Percentiles rank a stretch among this genome's conserved stretches.
Evolutionary conservation across 2,329 filamentous ascomycete species (phyloP).

Genomic region (Pezicula radicicola): DNA sequence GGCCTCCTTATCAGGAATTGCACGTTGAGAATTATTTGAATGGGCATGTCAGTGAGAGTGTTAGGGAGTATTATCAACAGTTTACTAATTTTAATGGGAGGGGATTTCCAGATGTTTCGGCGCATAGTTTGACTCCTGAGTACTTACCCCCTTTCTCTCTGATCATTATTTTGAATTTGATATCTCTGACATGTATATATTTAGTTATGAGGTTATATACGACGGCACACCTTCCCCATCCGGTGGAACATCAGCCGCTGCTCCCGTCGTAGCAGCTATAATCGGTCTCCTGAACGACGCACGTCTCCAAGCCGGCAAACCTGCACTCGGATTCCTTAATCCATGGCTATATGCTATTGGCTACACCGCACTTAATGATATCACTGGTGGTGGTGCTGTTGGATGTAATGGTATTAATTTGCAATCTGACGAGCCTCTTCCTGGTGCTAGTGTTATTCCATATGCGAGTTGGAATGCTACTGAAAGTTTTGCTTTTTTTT

Average conservation of each 20-base stretch:
- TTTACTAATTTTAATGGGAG: slow-evolving; percentile 42
- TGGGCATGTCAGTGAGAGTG: slow-evolving; percentile 16
- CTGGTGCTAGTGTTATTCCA: slow-evolving; percentile 12
- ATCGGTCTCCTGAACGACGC: slow-evolving; percentile 61
- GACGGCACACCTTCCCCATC: slow-evolving; percentile 24
- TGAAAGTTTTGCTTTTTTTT: neutral
- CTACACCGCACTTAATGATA: slow-evolving; percentile 33
- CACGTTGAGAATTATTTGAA: slow-evolving; percentile 39
- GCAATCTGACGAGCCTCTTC: slow-evolving; percentile 4
- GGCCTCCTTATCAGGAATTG: slow-evolving; percentile 42
- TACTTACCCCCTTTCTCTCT: slow-evolving; percentile 1
- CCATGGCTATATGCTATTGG: slow-evolving; percentile 33
- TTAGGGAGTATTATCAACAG: slow-evolving; percentile 42
- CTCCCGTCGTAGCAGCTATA: slow-evolving; percentile 54
- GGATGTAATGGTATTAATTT: slow-evolving; percentile 29
- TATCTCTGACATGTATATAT: neutral
- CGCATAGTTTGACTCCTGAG: slow-evolving; percentile 18
- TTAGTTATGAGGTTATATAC: slow-evolving; percentile 12
- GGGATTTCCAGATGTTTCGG: slow-evolving; percentile 48
- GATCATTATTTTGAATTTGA: neutral
- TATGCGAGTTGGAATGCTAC: slow-evolving; percentile 22
- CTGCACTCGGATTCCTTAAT: slow-evolving; percentile 37
- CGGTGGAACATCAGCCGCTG: slow-evolving; percentile 49
- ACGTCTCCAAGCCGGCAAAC: slow-evolving; percentile 45
- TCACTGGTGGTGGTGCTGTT: slow-evolving; percentile 30